phyloP scores from a whole-genome alignment of 2,329 filamentous ascomycete species.

The Aspergillus sp. region DNA sequence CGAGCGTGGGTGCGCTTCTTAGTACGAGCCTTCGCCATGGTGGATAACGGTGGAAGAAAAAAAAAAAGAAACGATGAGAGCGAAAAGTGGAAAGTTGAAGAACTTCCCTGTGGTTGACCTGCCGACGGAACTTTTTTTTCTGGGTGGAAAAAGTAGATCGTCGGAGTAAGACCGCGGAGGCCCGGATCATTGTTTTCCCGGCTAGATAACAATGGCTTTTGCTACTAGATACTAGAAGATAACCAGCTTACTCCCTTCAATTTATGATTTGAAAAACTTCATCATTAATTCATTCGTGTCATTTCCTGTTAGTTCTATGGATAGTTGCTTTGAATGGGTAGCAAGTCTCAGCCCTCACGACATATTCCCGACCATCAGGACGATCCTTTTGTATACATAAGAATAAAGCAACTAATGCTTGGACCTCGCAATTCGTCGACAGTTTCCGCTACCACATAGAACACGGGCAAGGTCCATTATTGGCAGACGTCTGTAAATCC shows the following conservation, averaged over 20 bases:
- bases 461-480: neutral
- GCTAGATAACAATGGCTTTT: slow-evolving; percentile 21
- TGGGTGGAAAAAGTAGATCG: slow-evolving; percentile 32
- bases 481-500: too few relatives aligned
- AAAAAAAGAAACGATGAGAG: neutral
- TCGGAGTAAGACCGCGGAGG: slow-evolving; percentile 23
- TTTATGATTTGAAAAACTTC: too few relatives aligned
- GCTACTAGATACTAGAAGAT: too few relatives aligned
- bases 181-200: slow-evolving; percentile 39
- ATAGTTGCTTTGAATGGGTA: slow-evolving; percentile 5
- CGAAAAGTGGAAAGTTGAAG: neutral
- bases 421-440: neutral
- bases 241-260: too few relatives aligned
- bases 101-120: slow-evolving; percentile 9
- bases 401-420: neutral
- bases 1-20: slow-evolving; percentile 88
- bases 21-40: slow-evolving; percentile 74
- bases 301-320: slow-evolving; percentile 13
- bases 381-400: neutral
- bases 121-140: slow-evolving; percentile 29
- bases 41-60: slow-evolving; percentile 3
- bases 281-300: slow-evolving; percentile 16
- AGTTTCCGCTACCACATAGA: neutral
- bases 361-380: neutral
- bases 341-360: neutral